Evolutionary conservation across 1,139 yeast genomes (phyloP), one percentile per base, ranked within the genome.

Genomic region (Petasospora rhodanensis): DNA sequence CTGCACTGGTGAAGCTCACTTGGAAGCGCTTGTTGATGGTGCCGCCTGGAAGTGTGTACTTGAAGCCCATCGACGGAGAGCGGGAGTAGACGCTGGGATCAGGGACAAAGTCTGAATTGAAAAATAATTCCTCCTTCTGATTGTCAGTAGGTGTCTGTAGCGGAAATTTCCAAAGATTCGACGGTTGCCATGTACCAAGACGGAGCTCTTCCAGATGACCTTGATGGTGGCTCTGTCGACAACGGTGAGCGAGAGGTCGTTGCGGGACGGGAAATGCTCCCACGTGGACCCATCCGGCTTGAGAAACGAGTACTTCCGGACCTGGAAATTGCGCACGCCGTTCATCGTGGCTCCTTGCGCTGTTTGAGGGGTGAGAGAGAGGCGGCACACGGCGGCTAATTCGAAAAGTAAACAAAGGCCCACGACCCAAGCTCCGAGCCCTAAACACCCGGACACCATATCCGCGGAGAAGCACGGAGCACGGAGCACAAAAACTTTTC

Each of bases 191-290:
- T 23, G 18, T 37, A 45, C 49, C 34, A 45, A 22, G 12, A 40
- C 35, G 9, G 46, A 27, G 21, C 41, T 22, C 30, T 40, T 43
- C 49, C 49, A 45, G 20, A 41, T 28, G 24, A 45, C 17, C 26
- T 42, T 42, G 20, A 44, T 24, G 6, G 25, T 14, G 9, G 29
- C 16, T 5, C 24, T 18, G 28, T 25, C 26, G 17, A 18, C 17
- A 21, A 41, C 37, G 11, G 26, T 18, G 21, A 34, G 34, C n/a
- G 30, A 7, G 15, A 48, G 34, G 15, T 42, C 54, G 24, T 34
- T 31, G 21, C 49, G 33, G 1, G 51, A 29, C 3, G 52, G 52
- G 31, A 48, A 45, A 24, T 48, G 51, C 27, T 41, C 41, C 54
- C 54, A 49, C 5, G 24, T 11, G 19, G n/a, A n/a, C n/a, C 12